Percentiles rank a stretch among this genome's conserved stretches.
These are phyloP conservation scores for Candida sojae DNA, from an alignment of 1,139 yeast species.

Conservation along the genomic window DNA sequence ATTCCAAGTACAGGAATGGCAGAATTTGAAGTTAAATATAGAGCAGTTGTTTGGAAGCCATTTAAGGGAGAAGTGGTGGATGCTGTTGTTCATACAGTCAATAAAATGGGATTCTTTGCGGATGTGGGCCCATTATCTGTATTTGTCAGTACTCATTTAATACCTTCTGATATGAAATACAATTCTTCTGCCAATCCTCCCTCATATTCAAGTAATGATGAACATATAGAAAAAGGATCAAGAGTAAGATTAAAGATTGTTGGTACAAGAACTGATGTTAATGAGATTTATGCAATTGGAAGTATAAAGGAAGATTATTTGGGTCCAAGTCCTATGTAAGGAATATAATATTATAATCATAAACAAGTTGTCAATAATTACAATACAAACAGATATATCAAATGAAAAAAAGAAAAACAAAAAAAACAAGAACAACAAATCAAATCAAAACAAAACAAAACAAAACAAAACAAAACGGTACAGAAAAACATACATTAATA, in stretches of 20 bases:
- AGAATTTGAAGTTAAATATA: conserved; percentile 91
- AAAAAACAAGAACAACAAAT: neutral
- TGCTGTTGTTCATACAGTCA: conserved; percentile 91
- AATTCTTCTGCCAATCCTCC: conserved; percentile 98
- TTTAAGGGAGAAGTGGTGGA: conserved; percentile 98
- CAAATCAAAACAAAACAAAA: too few relatives aligned
- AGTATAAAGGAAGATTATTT: conserved; percentile 95
- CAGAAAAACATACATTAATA: too few relatives aligned
- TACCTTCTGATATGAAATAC: conserved; percentile 91
- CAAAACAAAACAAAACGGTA: too few relatives aligned
- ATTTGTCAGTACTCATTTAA: conserved; percentile 90
- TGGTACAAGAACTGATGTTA: conserved; percentile 97
- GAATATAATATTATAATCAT: neutral
- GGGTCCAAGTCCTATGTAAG: conserved; percentile 67
- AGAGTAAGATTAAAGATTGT: conserved; percentile 92
- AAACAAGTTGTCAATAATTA: neutral
- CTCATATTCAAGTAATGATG: conserved; percentile 96
- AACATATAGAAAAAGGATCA: conserved; percentile 90
- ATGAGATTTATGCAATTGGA: conserved; percentile 96
- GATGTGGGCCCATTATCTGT: conserved; percentile 97
- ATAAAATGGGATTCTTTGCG: conserved; percentile 95
- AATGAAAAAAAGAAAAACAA: too few relatives aligned
- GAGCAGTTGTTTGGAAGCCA: conserved; percentile 98
- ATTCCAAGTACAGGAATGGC: conserved; percentile 92
- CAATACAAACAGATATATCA: neutral